Evolutionary conservation across 345 rosid genomes (phyloP).

Genomic region (Salix brachista): DNA sequence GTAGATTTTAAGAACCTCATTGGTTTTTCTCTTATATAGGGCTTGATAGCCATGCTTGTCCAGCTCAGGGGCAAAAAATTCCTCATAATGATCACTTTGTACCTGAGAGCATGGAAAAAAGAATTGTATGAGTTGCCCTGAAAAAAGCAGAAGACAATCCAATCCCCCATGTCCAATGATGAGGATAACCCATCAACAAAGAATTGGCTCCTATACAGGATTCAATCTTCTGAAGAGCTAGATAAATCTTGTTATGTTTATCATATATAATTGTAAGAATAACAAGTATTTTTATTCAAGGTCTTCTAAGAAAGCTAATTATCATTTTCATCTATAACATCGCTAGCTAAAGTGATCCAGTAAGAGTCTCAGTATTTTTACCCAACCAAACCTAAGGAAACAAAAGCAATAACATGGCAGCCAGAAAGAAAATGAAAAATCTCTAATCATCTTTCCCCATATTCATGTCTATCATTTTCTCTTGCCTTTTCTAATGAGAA

Average conservation of each 20-base stretch:
- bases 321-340: neutral
- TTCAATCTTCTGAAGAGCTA: neutral
- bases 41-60: slow-evolving; percentile 96
- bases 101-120: slow-evolving; percentile 47
- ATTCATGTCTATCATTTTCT: neutral
- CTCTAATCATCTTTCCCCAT: neutral
- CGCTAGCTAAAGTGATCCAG: neutral
- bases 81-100: slow-evolving; percentile 89
- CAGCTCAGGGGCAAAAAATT: slow-evolving; percentile 84
- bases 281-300: neutral
- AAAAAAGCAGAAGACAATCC: neutral
- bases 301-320: neutral
- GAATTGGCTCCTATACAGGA: neutral
- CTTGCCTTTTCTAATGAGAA: neutral
- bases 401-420: neutral
- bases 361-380: neutral
- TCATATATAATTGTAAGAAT: neutral
- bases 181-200: neutral
- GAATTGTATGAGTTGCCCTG: neutral
- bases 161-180: neutral
- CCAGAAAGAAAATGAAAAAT: neutral
- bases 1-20: slow-evolving; percentile 50
- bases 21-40: slow-evolving; percentile 82
- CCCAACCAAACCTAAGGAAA: neutral
- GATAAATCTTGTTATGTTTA: neutral